A percentile compares a stretch with the other conserved stretches of the same genome.
Evolutionary conservation across 2,329 filamentous ascomycete species (phyloP).

Genomic region (Pyrenochaeta sp.): DNA sequence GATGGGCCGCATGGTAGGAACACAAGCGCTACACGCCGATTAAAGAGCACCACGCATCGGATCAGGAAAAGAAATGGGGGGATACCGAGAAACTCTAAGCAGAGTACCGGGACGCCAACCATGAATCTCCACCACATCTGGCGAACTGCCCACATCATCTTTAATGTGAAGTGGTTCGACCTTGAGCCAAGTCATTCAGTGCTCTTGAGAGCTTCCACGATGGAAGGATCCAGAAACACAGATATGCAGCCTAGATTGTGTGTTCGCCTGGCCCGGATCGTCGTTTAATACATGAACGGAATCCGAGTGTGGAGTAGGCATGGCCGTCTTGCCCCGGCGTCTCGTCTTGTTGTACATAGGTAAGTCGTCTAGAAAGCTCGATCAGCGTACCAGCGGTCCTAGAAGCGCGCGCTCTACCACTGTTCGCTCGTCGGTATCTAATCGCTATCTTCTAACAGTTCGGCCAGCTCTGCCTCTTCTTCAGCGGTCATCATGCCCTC

Average conservation of each 20-base stretch:
- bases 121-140: conserved; percentile 29
- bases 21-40: conserved; percentile 27
- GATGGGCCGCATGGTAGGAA: no score
- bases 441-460: conserved; percentile 82
- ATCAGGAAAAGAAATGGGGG: conserved; percentile 27
- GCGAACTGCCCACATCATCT: conserved; percentile 15
- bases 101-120: conserved; percentile 26
- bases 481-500: conserved; percentile 76
- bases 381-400: conserved; percentile 26
- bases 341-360: conserved; percentile 33
- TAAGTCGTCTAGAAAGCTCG: conserved; percentile 26
- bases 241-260: conserved; percentile 9
- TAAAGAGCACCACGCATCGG: conserved; percentile 35
- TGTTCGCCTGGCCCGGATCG: conserved; percentile 16
- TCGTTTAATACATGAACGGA: conserved; percentile 19
- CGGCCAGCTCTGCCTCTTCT: conserved; percentile 91
- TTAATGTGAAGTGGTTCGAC: conserved; percentile 7
- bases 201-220: conserved; percentile 7
- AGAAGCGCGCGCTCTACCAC: conserved; percentile 25
- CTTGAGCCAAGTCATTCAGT: conserved; percentile 13
- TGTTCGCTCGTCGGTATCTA: conserved; percentile 32
- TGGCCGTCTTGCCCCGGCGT: conserved; percentile 28
- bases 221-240: conserved; percentile 1
- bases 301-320: conserved; percentile 24
- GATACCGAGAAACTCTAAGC: conserved; percentile 32